Conservation (phyloP, 352 stramenopile genomes). For the Blastocystis sp. region DNA sequence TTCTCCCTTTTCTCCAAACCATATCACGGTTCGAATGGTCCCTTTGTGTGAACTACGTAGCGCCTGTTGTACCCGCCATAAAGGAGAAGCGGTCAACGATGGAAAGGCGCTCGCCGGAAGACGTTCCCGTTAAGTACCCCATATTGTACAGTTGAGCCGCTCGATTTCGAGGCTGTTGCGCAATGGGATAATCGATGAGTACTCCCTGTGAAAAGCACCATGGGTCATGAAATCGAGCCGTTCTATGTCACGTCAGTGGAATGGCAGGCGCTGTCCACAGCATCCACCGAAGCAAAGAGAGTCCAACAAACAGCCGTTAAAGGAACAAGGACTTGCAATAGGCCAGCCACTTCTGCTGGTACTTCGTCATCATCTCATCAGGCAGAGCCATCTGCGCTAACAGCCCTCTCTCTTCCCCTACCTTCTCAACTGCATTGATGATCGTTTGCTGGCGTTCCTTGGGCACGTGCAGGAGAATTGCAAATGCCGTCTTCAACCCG, state of each 20-base stretch:
- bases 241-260: too few species aligned
- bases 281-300: too few species aligned
- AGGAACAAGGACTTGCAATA: background rate
- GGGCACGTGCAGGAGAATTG: background rate
- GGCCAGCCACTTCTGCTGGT: background rate
- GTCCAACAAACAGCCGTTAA: background rate
- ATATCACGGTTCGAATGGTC: background rate
- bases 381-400: background rate
- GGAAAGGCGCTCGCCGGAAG: background rate
- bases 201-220: too few species aligned
- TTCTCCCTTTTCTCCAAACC: background rate
- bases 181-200: too few species aligned
- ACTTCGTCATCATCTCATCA: background rate
- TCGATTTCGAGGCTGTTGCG: too few species aligned
- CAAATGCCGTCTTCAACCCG: background rate
- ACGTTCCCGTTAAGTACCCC: background rate
- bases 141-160: background rate
- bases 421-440: background rate
- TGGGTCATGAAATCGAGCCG: too few species aligned
- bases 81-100: conserved; percentile 8
- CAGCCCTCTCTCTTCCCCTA: background rate
- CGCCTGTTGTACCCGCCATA: background rate
- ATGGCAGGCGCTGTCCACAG: too few species aligned
- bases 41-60: background rate
- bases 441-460: background rate